Evolutionary conservation across 2,329 filamentous ascomycete species (phyloP), one percentile per base, ranked within the genome.

Genomic region (Penicillium hesseltinei): DNA sequence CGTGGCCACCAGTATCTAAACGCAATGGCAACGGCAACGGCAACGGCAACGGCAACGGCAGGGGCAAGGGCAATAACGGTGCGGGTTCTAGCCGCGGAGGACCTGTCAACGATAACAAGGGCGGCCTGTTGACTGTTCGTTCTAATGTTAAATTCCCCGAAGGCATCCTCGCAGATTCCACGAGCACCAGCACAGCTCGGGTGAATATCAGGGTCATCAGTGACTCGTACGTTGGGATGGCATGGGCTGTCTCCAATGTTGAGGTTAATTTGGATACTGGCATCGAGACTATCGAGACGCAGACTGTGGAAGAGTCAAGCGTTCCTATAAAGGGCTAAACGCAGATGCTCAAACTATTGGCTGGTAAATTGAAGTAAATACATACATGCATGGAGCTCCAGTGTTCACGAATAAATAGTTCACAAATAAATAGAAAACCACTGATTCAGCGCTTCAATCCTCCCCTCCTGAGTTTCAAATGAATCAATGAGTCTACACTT

Each of bases 151-250:
- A 72, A 49, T 74, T 74, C 57, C 71, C 72, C 0, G 52, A 55
- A 7, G 56, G 54, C 8, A 52, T 66, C 3, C 48, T 67, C 5
- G 62, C 49, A 15, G 58, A 66, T 9, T 59, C 52, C 1, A 56
- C 48, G 1, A 57, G 48, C 19, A 50, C 49, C n/a, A 61, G 53
- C 9, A 59, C 56, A 7, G 57, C 59, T 15, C 81, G 74, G 57
- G 74, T 96, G 10, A 88, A 91, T 69, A 82, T 97, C 3, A 72
- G 83, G 60, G 86, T 97, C 2, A 79, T 94, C 19, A 97, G 93
- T 74, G 94, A 97, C 80, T 87, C 86, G 17, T 97, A 97, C 75
- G 79, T 91, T 35, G 91, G 89, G 0, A 85, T 97, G 81, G 78
- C 81, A 64, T 88, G 86, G 85, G 74, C 64, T 33, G 62, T 85